Base-by-base conservation (phyloP, 2,329 filamentous ascomycete species). In the Magnaporthales sp. region DNA sequence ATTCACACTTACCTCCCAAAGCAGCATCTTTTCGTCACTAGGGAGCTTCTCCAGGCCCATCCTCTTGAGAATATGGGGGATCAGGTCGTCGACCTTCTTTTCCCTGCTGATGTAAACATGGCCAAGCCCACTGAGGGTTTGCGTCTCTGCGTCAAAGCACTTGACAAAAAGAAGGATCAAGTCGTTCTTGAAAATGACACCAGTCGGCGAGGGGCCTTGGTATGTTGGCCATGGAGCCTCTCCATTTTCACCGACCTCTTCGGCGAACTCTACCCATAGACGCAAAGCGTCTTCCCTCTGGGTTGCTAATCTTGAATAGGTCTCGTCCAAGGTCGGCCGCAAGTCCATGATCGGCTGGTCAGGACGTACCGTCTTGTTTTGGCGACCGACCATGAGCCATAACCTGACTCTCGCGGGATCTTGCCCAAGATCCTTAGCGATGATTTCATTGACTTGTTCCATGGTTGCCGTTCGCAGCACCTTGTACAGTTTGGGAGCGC, bases 371-470 rank as follows among this genome's bases (percentile, higher is more conserved):
- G 95, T 99, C 78, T 97, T 97, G 76, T 99, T 99, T 76, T 99
- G 95, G 11, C 95, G 90, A 75, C 97, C 98, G 1, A 99, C 95
- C 93, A 99, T 97, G 66, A 92, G 87, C 96, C 95, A 99, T 22
- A 97, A 85, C 26, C 95, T 87, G 27, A 98, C 79, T 68, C 86
- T 85, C 67, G 87, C 87, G 0, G 89, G 82, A 61, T 93, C 88
- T 64, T 90, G 77, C 0, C 81, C 83, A 64, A 90, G 82, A 67
- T 96, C 90, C 54, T 86, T 78, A 0, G 91, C 93, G 68, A 98
- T 84, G 26, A 84, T 83, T 29, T 82, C 80, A 5, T 89, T 86
- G 69, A 98, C 89, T 8, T 97, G 90, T 62, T 87, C 81, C 70
- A 98, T 84, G 0, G 88, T 91, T 70, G 89, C 90, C n/a, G 88